Base-by-base conservation (phyloP, 1,139 yeast species). In the Scheffersomyces insectosa region DNA sequence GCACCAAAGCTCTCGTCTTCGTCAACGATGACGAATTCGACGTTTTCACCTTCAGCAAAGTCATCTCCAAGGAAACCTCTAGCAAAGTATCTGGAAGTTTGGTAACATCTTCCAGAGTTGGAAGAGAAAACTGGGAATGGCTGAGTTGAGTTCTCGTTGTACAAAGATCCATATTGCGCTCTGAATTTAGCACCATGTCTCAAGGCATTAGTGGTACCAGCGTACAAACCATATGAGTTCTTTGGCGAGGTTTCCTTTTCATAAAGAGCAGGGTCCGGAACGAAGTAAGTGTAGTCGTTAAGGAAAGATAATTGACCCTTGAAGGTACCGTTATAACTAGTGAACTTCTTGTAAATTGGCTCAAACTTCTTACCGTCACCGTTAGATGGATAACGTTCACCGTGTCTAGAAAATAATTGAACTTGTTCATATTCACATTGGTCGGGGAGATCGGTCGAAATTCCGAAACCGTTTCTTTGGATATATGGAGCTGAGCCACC, bases 401-500 rank as follows among this genome's bases (percentile, higher is more conserved):
- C 75, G 40, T 69, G 75, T 54, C 75, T 60, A 51, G 65, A 58
- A 33, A 57, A 44, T 37, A 64, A 55, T 42, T 69, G 74, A 7
- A 67, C 72, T 42, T 67, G 73, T 43, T 67, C 71, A 38, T 68
- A 44, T 4, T 54, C 53, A 48, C 72, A 67, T 39, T 60, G 58
- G 5, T 50, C 55, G 1, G 75, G 75, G 10, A 64, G 52, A 15
- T 60, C 65, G 11, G 70, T 60, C 23, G 63, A 57, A 20, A 69
- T 68, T 0, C 74, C 74, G 44, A 49, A 59, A 0, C 74, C 74
- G 3, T 57, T 52, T 30, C 59, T 56, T 42, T 69, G 72, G 10
- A 66, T 54, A 44, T 67, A 69, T 4, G 75, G 74, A 1, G 69
- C 74, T 14, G 70, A 56, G 5, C 71, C 74, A 20, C 63, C 68